Conservation (phyloP, 768 basidiomycete genomes). For the Leccinum subtestaceum region DNA sequence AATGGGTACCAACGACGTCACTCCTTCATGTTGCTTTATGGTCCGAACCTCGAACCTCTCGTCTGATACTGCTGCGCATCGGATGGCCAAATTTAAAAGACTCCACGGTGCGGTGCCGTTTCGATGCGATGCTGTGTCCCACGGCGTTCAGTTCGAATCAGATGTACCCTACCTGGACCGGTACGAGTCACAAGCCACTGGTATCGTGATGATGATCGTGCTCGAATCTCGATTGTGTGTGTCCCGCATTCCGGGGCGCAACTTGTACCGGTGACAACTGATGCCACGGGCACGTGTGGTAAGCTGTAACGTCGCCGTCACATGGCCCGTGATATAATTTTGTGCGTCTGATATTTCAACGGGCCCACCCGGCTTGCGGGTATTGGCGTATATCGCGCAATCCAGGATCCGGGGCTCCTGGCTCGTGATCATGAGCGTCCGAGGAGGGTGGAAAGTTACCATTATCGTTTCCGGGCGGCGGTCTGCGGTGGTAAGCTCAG, state of each 20-base stretch:
- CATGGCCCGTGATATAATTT: neutral
- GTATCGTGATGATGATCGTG: neutral
- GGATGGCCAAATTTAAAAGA: neutral
- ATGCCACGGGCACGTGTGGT: neutral
- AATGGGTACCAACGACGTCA: neutral
- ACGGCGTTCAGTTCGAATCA: neutral
- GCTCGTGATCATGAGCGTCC: neutral
- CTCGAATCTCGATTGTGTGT: neutral
- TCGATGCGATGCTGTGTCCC: neutral
- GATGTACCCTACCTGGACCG: neutral
- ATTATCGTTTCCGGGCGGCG: neutral
- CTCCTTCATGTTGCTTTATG: neutral
- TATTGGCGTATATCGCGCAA: neutral
- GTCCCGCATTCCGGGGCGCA: neutral
- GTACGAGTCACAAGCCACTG: neutral
- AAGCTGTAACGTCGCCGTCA: neutral
- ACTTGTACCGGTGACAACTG: neutral
- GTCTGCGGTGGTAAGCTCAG: neutral
- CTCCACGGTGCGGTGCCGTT: neutral
- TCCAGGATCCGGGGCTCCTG: neutral
- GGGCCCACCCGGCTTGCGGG: neutral
- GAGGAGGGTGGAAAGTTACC: neutral
- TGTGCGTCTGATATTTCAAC: neutral
- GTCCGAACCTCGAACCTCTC: neutral
- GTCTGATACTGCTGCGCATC: neutral